Evolutionary conservation across 2,329 filamentous ascomycete species (phyloP), one percentile per base, ranked within the genome.

Genomic region (Colletotrichum gloeosporioides): DNA sequence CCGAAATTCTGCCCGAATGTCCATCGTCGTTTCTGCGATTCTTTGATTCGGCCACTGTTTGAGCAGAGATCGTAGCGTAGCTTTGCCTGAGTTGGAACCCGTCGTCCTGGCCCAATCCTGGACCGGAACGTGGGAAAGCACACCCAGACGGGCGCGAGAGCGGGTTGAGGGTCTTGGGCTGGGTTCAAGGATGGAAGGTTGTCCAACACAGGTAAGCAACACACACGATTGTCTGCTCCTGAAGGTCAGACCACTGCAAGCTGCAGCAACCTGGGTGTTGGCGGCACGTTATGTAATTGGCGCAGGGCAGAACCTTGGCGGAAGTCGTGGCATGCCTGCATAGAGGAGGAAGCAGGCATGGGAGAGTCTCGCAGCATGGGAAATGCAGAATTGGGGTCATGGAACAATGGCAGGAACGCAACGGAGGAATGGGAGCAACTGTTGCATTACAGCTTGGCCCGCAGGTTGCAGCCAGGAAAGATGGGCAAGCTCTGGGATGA

Each of bases 291-390:
- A 27, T 31, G 25, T 16, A 29, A 25, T 22, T 31, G 16, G 27
- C 44, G 57, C 70, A 69, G 73, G 70, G 73, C 70, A 57, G 55
- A 69, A 65, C 64, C 73, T 73, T 73, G 70, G 16, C 64, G 64
- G 27, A 61, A 53, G 70, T 16, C 34, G 55, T 69, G 70, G 73
- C 70, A 76, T 76, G 59, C 44, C 73, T 76, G 64, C 64, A 69
- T 69, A 36, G 29, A 65, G 55, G 18, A 15, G 39, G 18, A 15
- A 34, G 32, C 36, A 73, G 64, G 59, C 70, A 69, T 65, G 63
- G 59, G 64, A 69, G 73, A 61, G 70, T 65, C 73, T 65, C 64
- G 59, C 27, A 55, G n/a, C 27, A 69, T 31, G 62, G 63, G 32
- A 73, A 73, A 68, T 57, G 63, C 73, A 68, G 64, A 65, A 73